Evolutionary conservation across 2,329 filamentous ascomycete species (phyloP), one percentile per base, ranked within the genome.

Genomic region (Sphaceloma murrayae): DNA sequence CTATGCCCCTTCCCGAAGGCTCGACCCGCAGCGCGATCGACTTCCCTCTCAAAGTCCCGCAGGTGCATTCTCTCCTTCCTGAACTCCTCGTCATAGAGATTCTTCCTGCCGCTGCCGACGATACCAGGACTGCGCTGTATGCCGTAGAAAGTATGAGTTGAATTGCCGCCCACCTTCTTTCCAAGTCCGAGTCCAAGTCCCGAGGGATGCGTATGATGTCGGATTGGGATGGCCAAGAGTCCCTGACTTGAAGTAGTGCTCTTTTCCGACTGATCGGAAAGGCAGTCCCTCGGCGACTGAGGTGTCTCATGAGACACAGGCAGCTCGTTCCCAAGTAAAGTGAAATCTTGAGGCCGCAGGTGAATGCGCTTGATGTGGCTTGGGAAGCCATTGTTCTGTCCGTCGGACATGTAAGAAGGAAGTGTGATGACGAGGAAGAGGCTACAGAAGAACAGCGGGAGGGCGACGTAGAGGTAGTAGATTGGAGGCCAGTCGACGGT

Each of bases 321-420:
- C 10, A 60, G 47, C 45, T 61, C 59, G 9, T 59, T 52, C 2
- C 57, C 58, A 11, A 62, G 48, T 55, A 62, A 56, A 1, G 60
- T 59, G 45, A 60, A 62, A 36, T 57, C 56, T 7, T 50, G 48
- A 4, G 53, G 53, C 17, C 49, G 48, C 16, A 61, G 48, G 4
- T 45, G 40, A 13, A 59, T 46, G 8, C 52, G 50, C 16, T 49
- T 52, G 18, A 57, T 47, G 2, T 50, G 49, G 43, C 48, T 54
- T 5, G 58, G 59, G 18, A 58, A 58, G 14, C 55, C 34, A 14
- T 34, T 34, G 31, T 29, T 36, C 14, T 34, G 29, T 13, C 36
- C 27, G 11, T 32, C 29, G 22, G 42, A 34, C 10, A 45, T 34
- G 29, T 34, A 34, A 9, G 42, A 32, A 5, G 42, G 42, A 16